A percentile compares a stretch with the other conserved stretches of the same genome.
These are phyloP conservation scores for Euphrasia arctica DNA, from an alignment of 305 asterid species.

Conservation along the genomic window DNA sequence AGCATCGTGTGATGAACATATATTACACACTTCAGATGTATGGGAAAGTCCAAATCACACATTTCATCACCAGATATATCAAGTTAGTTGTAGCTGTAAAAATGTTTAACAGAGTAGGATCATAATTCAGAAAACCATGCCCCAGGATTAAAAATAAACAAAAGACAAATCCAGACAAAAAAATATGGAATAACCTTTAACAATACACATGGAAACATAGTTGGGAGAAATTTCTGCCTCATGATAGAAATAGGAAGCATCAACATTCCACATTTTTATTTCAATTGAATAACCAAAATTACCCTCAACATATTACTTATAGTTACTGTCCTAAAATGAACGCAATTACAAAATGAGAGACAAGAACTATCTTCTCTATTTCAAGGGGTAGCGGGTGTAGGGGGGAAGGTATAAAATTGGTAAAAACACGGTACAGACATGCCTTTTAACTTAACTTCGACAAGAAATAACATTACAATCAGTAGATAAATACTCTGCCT, in stretches of 20 bases:
- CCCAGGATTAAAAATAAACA: not conserved
- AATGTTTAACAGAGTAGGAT: not conserved
- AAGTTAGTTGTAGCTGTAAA: not conserved
- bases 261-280: not conserved
- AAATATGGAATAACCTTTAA: not conserved
- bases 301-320: not conserved
- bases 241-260: not conserved
- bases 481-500: not conserved
- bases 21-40: not conserved
- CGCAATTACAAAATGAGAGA: not conserved
- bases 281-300: not conserved
- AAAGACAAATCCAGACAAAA: not conserved
- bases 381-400: not conserved
- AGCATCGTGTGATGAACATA: not conserved
- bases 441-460: not conserved
- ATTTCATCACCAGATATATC: not conserved
- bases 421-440: not conserved
- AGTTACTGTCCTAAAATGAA: not conserved
- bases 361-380: not conserved
- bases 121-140: not conserved
- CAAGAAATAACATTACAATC: slow-evolving; percentile 1
- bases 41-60: not conserved
- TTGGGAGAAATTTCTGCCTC: not conserved
- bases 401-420: not conserved
- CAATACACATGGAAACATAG: not conserved